Evolutionary conservation across 192 early-diverging fungal species (phyloP).

Genomic region (Gaertneriomyces sp.): DNA sequence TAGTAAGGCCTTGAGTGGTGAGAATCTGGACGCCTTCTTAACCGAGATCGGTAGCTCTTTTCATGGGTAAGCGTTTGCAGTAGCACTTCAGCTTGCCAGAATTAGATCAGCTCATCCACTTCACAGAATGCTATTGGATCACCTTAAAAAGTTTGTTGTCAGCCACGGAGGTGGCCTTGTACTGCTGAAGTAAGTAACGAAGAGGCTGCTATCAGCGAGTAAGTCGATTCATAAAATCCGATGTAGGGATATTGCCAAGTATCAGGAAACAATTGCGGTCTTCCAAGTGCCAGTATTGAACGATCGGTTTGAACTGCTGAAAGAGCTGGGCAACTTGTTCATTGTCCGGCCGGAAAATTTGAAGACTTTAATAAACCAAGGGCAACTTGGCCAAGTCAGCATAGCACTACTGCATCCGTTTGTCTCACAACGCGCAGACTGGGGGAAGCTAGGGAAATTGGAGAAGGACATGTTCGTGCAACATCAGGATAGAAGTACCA

Average conservation of each 20-base stretch:
- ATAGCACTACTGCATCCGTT: constrained; percentile 78
- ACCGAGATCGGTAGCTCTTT: constrained; percentile 76
- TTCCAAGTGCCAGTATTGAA: constrained; percentile 73
- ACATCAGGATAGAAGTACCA: too few species aligned
- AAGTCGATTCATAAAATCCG: constrained; percentile 2
- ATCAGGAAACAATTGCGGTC: constrained; percentile 76
- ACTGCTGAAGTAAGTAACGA: constrained; percentile 68
- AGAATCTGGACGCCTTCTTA: constrained; percentile 75
- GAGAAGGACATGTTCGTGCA: constrained; percentile 29
- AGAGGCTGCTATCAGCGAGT: not conserved
- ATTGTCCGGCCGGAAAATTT: constrained; percentile 88
- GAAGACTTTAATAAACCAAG: constrained; percentile 81
- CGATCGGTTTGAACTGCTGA: constrained; percentile 85
- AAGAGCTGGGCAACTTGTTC: constrained; percentile 90
- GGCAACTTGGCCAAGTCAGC: constrained; percentile 74
- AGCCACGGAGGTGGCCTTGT: constrained; percentile 84
- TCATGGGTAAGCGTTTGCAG: constrained; percentile 57
- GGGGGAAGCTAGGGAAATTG: constrained; percentile 38
- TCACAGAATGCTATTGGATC: constrained; percentile 79
- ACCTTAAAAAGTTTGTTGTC: constrained; percentile 84
- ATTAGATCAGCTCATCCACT: not conserved
- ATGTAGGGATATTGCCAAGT: constrained; percentile 85
- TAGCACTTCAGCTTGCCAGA: not conserved
- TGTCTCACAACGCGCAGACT: constrained; percentile 84
- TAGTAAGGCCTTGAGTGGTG: constrained; percentile 60